Conservation (phyloP, 2,329 filamentous ascomycete genomes). For the Alternaria sp. region DNA sequence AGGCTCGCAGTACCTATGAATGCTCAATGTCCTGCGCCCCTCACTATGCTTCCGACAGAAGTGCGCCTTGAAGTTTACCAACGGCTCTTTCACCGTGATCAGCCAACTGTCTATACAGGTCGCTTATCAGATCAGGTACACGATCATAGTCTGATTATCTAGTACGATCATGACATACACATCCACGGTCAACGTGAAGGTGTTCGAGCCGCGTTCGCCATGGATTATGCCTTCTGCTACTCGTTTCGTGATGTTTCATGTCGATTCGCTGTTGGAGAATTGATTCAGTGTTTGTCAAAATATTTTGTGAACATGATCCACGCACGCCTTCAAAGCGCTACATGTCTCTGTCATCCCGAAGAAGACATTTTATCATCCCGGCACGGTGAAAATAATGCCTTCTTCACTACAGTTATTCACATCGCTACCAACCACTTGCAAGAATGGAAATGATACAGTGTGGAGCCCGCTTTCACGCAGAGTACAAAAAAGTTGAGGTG, state of each 20-base stretch:
- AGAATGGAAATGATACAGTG: background rate
- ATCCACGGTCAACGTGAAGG: background rate
- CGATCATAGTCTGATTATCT: background rate
- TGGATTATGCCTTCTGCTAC: background rate
- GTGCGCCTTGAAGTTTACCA: background rate
- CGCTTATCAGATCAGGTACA: background rate
- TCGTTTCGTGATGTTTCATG: background rate
- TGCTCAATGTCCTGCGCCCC: background rate
- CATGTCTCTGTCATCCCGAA: background rate
- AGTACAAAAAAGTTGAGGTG: background rate
- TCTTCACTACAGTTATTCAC: background rate
- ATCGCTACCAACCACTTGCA: background rate
- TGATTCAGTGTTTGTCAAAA: background rate
- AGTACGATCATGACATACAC: background rate
- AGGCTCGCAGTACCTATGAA: background rate
- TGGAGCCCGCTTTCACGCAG: background rate
- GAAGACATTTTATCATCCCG: background rate
- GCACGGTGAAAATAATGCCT: background rate
- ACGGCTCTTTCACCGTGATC: background rate
- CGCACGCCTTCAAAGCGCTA: background rate
- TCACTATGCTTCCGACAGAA: background rate
- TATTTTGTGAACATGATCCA: background rate
- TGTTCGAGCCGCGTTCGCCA: background rate
- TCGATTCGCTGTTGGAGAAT: background rate
- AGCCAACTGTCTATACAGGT: background rate